Percentiles rank a stretch among this genome's conserved stretches.
phyloP scores from a whole-genome alignment of 2,329 filamentous ascomycete species.

The Penicillium sp. region DNA sequence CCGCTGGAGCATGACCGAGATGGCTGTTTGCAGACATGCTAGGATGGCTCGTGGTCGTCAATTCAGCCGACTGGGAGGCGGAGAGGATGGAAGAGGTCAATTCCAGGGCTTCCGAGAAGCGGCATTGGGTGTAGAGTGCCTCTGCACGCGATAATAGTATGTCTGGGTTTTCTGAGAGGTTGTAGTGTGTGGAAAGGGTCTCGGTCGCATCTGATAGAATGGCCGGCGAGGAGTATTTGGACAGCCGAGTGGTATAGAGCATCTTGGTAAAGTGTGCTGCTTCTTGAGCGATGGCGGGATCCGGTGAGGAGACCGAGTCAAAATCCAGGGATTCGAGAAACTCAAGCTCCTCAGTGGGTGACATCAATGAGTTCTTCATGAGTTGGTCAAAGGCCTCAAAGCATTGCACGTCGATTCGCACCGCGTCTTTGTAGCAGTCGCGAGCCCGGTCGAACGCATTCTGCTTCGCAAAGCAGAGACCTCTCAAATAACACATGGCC shows the following conservation, averaged over 20 bases:
- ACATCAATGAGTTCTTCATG: conserved; percentile 92
- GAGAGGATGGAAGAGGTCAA: conserved; percentile 80
- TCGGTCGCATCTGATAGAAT: conserved; percentile 83
- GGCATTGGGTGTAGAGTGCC: conserved; percentile 88
- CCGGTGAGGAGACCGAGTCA: conserved; percentile 67
- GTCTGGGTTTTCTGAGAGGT: conserved; percentile 78
- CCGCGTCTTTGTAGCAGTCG: conserved; percentile 96
- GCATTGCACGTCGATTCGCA: conserved; percentile 94
- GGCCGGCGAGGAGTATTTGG: conserved; percentile 85
- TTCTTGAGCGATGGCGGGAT: conserved; percentile 69
- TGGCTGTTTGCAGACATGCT: conserved; percentile 32
- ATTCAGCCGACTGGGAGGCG: conserved; percentile 81
- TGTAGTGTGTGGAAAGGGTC: conserved; percentile 89
- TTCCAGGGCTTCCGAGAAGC: conserved; percentile 78
- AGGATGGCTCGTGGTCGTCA: conserved; percentile 24
- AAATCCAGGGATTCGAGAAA: conserved; percentile 89
- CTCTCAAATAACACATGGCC: conserved; percentile 92
- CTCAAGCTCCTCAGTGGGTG: conserved; percentile 80
- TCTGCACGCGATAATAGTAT: conserved; percentile 86
- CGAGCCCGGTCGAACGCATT: conserved; percentile 96
- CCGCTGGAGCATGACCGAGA: conserved; percentile 47
- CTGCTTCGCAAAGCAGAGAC: conserved; percentile 91
- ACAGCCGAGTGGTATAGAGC: conserved; percentile 91
- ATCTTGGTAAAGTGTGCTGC: conserved; percentile 91
- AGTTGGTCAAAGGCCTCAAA: conserved; percentile 98